Evolutionary conservation across 148 eudicot species (phyloP).

Genomic region (Pharnaceum exiguum): DNA sequence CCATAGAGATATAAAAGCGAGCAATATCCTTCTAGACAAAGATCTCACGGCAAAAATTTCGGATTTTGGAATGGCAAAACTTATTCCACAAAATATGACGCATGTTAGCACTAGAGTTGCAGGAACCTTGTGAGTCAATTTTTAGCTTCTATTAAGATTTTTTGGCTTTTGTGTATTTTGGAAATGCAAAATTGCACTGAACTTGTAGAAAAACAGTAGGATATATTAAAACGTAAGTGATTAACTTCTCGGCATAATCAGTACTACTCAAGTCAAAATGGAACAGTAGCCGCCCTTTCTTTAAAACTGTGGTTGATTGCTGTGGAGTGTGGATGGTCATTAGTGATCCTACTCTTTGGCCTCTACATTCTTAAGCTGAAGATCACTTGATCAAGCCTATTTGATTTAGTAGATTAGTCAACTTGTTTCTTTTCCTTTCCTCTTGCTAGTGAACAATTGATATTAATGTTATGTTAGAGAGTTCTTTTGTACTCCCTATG

Average conservation of each 20-base stretch:
- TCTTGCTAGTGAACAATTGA: too few species aligned
- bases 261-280: not conserved
- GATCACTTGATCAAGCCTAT: too few species aligned
- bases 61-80: constrained; percentile 93
- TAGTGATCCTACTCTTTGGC: too few species aligned
- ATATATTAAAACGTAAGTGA: too few species aligned
- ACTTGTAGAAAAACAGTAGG: not conserved
- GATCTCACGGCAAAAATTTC: constrained; percentile 69
- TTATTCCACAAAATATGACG: constrained; percentile 57
- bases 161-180: not conserved
- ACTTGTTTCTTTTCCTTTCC: too few species aligned
- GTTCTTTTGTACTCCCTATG: too few species aligned
- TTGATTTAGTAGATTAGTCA: too few species aligned
- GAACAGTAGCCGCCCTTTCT: not conserved
- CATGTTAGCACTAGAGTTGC: constrained; percentile 88
- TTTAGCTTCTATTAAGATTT: not conserved
- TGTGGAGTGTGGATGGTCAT: too few species aligned
- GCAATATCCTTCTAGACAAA: constrained; percentile 83
- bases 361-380: too few species aligned
- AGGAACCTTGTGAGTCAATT: constrained; percentile 73
- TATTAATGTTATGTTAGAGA: too few species aligned
- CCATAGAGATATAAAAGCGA: constrained; percentile 91
- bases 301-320: too few species aligned
- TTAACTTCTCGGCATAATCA: not conserved
- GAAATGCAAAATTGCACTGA: not conserved